Percentiles rank a stretch among this genome's conserved stretches.
These are phyloP conservation scores for Microcos paniculata DNA, from an alignment of 345 rosid genomes.

Conservation along the genomic window DNA sequence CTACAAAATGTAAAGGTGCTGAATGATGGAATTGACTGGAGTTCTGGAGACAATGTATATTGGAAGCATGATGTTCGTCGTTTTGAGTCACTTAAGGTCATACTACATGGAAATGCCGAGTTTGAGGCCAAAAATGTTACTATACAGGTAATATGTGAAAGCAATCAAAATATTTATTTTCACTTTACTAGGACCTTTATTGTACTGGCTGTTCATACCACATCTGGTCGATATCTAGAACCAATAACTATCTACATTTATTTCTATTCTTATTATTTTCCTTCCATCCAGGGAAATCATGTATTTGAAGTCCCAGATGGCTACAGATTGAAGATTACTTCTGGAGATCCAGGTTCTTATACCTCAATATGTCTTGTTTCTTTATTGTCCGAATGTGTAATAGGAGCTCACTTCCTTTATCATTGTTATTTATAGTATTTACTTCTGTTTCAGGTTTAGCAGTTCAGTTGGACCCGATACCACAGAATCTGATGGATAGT, in stretches of 20 bases:
- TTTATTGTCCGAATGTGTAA: not conserved
- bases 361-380: not conserved
- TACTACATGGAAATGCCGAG: constrained; percentile 88
- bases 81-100: constrained; percentile 62
- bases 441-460: constrained; percentile 43
- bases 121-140: constrained; percentile 77
- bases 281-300: constrained; percentile 66
- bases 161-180: not conserved
- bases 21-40: constrained; percentile 86
- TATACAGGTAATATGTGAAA: constrained; percentile 50
- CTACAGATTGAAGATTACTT: constrained; percentile 61
- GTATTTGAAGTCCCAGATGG: constrained; percentile 86
- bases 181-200: not conserved
- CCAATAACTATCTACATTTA: not conserved
- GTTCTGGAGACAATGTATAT: constrained; percentile 59
- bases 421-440: not conserved
- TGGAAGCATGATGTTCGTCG: constrained; percentile 83
- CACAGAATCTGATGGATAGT: constrained; percentile 44
- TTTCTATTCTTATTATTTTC: not conserved
- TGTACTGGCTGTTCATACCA: not conserved
- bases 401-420: not conserved
- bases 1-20: constrained; percentile 66
- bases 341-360: constrained; percentile 56
- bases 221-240: not conserved
- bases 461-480: constrained; percentile 52